Base-by-base conservation (phyloP, 257 asterid species). In the Solanum raphanifolium region DNA sequence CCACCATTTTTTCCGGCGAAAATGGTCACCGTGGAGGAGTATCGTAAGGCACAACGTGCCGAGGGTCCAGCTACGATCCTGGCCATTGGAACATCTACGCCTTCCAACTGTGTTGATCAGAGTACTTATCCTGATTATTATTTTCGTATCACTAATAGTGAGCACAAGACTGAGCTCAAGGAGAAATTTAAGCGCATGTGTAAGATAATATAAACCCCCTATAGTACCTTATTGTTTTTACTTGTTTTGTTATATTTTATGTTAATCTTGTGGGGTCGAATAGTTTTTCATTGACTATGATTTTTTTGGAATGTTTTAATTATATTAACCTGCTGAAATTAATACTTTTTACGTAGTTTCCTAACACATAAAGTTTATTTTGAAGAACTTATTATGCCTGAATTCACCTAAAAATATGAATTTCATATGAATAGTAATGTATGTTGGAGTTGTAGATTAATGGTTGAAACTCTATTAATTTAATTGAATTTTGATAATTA, bases 151-250 rank as follows among this genome's bases (percentile, higher is more conserved):
- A 94, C 98, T 1, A 88, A 95, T 0, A 95, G 98, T 62, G 95
- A 95, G 34, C 97, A 95, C 13, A 92, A 39, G 92, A 82, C 90
- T 2, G 96, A 94, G 5, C 96, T 94, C 32, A 95, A 95, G 62
- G 92, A 90, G 31, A 95, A 94, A 69, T 95, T 95, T 58, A 88
- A 87, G 91, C 98, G 98, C 93, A 94, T 94, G 93, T 95, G 98
- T 95, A 93, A 82, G 86, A 29, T 36, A 23, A n/a, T 52, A 23
- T 46, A 18, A 15, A 83, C 5, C 6, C 11, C 7, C 15, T 15
- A 11, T 29, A 32, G 35, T 43, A 0, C 12, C 9, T 34, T 4
- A 1, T 46, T 73, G 32, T 32, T 72, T 34, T 73, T 72, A 72
- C 15, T 5, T 55, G 4, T 20, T 20, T 7, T 3, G 4, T 20